Evolutionary conservation across 106 monocot genomes (phyloP).

Genomic region (Dendrobium chrysotoxum): DNA sequence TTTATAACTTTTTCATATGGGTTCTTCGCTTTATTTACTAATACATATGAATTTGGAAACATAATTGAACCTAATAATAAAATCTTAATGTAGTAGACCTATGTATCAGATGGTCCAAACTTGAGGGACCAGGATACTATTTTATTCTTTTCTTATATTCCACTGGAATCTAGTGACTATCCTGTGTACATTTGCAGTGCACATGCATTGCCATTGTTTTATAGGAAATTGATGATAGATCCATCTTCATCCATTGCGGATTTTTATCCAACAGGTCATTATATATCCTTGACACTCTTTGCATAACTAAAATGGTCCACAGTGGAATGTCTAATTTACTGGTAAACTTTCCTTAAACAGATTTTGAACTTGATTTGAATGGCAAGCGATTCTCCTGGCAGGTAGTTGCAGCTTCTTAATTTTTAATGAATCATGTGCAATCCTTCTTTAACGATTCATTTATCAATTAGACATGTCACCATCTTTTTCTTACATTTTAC

Average conservation of each 20-base stretch:
- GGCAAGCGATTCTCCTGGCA: constrained; percentile 22
- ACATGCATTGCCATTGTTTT: constrained; percentile 12
- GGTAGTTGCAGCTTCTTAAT: background rate
- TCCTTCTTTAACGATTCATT: too few species aligned
- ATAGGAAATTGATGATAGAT: constrained; percentile 20
- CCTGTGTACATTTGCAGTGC: constrained; percentile 10
- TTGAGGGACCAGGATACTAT: too few species aligned
- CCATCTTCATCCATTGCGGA: constrained; percentile 15
- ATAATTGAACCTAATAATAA: background rate
- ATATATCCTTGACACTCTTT: background rate
- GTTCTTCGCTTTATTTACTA: background rate
- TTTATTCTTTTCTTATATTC: too few species aligned
- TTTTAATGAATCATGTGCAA: too few species aligned
- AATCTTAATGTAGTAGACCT: too few species aligned
- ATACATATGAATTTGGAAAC: background rate
- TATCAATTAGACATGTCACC: too few species aligned
- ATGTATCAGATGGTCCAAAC: too few species aligned
- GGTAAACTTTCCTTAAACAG: background rate
- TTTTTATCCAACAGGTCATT: constrained; percentile 17
- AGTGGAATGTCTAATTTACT: background rate
- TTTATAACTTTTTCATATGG: background rate
- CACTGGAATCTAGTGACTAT: too few species aligned
- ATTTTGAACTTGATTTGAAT: constrained; percentile 18
- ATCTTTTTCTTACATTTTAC: too few species aligned
- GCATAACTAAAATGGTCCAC: background rate